Evolutionary conservation across 192 early-diverging fungal species (phyloP), one percentile per base, ranked within the genome.

Genomic region (Backusella liffmaniae): DNA sequence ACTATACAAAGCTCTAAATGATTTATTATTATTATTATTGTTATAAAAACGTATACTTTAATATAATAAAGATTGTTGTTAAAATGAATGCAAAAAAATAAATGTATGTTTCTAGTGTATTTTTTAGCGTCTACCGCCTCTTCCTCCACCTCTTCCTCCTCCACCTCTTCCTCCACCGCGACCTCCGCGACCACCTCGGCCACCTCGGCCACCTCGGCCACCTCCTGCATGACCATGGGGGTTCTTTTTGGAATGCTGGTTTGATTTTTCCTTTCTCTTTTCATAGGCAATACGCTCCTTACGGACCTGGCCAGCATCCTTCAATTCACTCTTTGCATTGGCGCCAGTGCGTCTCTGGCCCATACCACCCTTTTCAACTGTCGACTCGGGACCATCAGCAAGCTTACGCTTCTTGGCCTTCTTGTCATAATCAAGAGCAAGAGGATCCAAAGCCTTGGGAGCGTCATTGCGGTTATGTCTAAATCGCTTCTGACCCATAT

Each of bases 221-320:
- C 34, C 5, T 18, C 7, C 34, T 35, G 16, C 37, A 5, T 12
- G n/a, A 46, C 70, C 70, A 16, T 16, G 39, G 13, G 39, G 29
- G 29, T 79, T 76, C 2, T 76, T 79, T 16, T 76, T 79, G 10
- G 75, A 76, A 32, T 80, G 89, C 8, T 92, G 84, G 16, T 89
- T 92, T 3, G 88, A 93, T 83, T 96, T 96, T 44, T 87, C 95
- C 42, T 88, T 76, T 49, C 95, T 73, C 82, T 92, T 89, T 76
- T 96, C 94, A 82, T 91, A 91, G 23, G 67, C 75, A 69, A 90
- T 78, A 72, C 94, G 79, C 30, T 88, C 89, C 84, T 96, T 97
- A 73, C 89, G 89, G 73, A 98, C 96, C 82, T 95, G 89, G 44
- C 87, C 87, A 23, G 87, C 86, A n/a, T 86, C 85, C 84, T 92